These are phyloP conservation scores for Lyophyllum decastes DNA, from an alignment of 768 basidiomycete genomes.

Conservation along the genomic window DNA sequence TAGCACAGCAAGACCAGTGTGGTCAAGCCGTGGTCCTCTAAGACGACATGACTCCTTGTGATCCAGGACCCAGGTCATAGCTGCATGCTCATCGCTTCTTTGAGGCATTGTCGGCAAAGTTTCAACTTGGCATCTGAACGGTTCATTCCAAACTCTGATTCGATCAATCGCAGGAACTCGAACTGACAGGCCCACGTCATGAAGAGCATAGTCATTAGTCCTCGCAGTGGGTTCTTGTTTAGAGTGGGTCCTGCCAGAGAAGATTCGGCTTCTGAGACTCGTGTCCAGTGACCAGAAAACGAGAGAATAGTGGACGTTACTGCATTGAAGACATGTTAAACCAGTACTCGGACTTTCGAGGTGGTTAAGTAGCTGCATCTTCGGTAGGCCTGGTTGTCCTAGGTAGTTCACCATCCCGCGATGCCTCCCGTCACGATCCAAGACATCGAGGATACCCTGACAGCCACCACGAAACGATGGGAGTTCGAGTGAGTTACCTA, in stretches of 20 bases:
- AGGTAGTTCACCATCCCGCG: neutral
- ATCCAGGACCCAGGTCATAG: too few species aligned
- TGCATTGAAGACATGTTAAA: slow-evolving; percentile 5
- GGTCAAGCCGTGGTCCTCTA: too few species aligned
- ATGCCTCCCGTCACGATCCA: slow-evolving; percentile 16
- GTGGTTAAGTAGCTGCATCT: slow-evolving; percentile 4
- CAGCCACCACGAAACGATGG: slow-evolving; percentile 14
- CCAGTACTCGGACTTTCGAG: slow-evolving; percentile 7
- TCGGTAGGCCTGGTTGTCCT: neutral
- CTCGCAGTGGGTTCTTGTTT: neutral
- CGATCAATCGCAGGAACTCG: neutral
- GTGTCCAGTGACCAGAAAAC: neutral
- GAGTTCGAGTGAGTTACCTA: slow-evolving; percentile 14
- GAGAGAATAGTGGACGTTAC: neutral
- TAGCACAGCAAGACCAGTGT: too few species aligned
- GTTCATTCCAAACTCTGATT: neutral
- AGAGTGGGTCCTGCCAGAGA: slow-evolving; percentile 1
- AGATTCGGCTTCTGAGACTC: neutral
- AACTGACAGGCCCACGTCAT: neutral
- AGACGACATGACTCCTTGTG: too few species aligned
- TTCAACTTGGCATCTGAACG: neutral
- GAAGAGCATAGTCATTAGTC: neutral
- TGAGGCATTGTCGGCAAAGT: too few species aligned
- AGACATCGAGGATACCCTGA: slow-evolving; percentile 15
- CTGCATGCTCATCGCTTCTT: too few species aligned